Evolutionary conservation across 108 stramenopile genomes (phyloP).

Genomic region (Conticribra weissflogii): DNA sequence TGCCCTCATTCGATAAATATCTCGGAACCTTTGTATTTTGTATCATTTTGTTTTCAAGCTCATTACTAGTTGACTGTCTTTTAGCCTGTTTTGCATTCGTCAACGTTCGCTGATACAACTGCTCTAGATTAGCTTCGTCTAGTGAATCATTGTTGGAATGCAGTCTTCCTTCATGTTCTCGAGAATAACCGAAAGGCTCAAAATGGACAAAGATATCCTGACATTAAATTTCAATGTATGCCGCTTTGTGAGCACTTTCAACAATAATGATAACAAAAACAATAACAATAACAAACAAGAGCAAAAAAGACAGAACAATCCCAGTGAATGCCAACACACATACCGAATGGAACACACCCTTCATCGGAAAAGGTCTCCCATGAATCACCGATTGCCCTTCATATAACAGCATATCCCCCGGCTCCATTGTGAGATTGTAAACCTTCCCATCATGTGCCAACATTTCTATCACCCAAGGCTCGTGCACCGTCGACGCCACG

Average conservation of each 20-base stretch:
- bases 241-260: not conserved
- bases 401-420: constrained; percentile 93
- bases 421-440: constrained; percentile 87
- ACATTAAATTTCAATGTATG: too few species aligned
- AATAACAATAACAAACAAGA: not conserved
- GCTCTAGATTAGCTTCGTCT: constrained; percentile 9
- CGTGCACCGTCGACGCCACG: constrained; percentile 78
- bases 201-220: constrained; percentile 92
- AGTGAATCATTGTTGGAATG: not conserved
- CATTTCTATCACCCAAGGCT: constrained; percentile 91
- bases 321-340: not conserved
- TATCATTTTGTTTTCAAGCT: constrained; percentile 12
- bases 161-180: constrained; percentile 20
- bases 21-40: constrained; percentile 13
- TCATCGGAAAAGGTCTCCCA: constrained; percentile 92
- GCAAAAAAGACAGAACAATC: not conserved
- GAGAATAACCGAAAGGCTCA: constrained; percentile 75
- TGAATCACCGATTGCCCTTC: constrained; percentile 92
- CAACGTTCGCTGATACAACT: constrained; percentile 34
- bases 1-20: constrained; percentile 29
- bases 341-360: constrained; percentile 64
- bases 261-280: not conserved
- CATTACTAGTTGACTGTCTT: constrained; percentile 11
- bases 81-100: constrained; percentile 22
- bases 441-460: constrained; percentile 87